Evolutionary conservation across 2,329 filamentous ascomycete genomes (phyloP).

Genomic region (Aschersonia sp.): DNA sequence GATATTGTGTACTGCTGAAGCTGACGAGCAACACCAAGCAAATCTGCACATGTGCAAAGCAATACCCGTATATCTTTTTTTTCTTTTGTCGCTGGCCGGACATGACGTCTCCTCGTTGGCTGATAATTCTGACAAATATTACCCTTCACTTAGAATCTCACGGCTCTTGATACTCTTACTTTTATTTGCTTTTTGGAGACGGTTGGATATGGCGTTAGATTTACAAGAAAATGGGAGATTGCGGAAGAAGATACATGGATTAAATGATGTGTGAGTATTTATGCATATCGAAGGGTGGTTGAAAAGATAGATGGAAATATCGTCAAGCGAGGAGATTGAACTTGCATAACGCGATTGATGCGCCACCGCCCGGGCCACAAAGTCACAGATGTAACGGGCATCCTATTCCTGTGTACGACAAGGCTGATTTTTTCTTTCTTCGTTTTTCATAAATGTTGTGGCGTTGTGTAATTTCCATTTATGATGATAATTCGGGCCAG

Average conservation of each 20-base stretch:
- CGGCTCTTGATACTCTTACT: not conserved
- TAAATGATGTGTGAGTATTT: not conserved
- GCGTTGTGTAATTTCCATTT: too few relatives aligned
- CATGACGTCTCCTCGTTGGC: not conserved
- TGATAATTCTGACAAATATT: not conserved
- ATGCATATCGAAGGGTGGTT: not conserved
- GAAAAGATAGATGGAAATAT: not conserved
- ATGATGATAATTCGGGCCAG: too few relatives aligned
- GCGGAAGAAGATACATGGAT: not conserved
- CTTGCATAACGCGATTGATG: not conserved
- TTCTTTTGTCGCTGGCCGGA: too few relatives aligned
- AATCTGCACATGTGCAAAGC: too few relatives aligned
- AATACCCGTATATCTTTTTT: too few relatives aligned
- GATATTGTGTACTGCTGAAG: not conserved
- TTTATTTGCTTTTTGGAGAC: slow-evolving; percentile 4
- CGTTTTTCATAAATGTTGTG: too few relatives aligned
- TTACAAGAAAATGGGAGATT: not conserved
- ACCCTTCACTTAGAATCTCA: slow-evolving; percentile 1
- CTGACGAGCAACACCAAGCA: not conserved
- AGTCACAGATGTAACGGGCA: too few relatives aligned
- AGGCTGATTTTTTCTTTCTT: too few relatives aligned
- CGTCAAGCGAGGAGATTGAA: not conserved
- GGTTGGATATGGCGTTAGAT: slow-evolving; percentile 1
- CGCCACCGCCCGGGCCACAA: not conserved
- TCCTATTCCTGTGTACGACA: too few relatives aligned